Conservation (phyloP, 768 basidiomycete species). For the Boletus sp. region DNA sequence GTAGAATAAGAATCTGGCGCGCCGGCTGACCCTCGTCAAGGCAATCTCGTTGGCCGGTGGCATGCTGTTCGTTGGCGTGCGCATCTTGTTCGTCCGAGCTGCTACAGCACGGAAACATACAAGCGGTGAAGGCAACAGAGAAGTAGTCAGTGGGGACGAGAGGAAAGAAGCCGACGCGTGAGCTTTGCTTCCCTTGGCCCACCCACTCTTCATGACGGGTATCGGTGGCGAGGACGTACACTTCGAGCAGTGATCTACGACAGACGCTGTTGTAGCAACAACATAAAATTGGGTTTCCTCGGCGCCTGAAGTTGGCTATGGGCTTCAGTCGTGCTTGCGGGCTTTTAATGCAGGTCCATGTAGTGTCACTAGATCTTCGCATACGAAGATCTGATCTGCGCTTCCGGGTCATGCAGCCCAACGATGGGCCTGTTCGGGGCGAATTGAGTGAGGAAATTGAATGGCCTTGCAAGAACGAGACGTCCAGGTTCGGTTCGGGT, state of each 20-base stretch:
- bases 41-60: constrained; percentile 5
- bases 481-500: too few relatives aligned
- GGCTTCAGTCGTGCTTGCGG: not conserved
- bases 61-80: constrained; percentile 11
- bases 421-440: too few relatives aligned
- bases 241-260: not conserved
- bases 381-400: too few relatives aligned
- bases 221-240: too few relatives aligned
- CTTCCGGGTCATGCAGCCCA: too few relatives aligned
- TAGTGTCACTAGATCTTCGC: too few relatives aligned
- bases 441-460: too few relatives aligned
- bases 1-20: not conserved
- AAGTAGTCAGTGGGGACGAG: not conserved
- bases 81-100: constrained; percentile 2
- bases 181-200: not conserved
- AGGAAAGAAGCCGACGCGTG: not conserved
- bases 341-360: not conserved
- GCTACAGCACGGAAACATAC: too few relatives aligned
- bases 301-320: not conserved
- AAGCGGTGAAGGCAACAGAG: not conserved
- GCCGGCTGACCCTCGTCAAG: not conserved
- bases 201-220: too few relatives aligned
- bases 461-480: too few relatives aligned
- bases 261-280: not conserved
- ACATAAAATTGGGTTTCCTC: not conserved